Conservation (phyloP, 805 yeast genomes). For the Blastobotrys americana region DNA sequence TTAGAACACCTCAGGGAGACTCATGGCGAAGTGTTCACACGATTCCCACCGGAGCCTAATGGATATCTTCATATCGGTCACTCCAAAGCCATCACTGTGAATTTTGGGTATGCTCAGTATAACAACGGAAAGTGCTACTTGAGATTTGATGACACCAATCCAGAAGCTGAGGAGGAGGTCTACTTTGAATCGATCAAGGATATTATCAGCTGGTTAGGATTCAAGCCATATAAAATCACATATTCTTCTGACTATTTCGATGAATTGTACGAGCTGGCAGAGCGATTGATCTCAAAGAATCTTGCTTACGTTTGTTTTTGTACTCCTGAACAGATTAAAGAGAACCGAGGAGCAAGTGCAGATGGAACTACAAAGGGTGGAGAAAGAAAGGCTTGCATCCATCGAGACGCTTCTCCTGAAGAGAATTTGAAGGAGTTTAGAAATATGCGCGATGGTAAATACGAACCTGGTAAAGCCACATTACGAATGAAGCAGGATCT, state of each 20-base stretch:
- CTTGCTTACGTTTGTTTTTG: conserved; percentile 91
- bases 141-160: conserved; percentile 96
- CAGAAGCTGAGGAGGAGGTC: conserved; percentile 95
- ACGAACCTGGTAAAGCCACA: conserved; percentile 85
- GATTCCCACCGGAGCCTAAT: conserved; percentile 99
- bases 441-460: conserved; percentile 85
- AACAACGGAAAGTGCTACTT: conserved; percentile 83
- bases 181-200: conserved; percentile 77
- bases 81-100: conserved; percentile 94
- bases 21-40: conserved; percentile 76
- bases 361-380: conserved; percentile 89
- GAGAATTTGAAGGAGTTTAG: conserved; percentile 75
- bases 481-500: conserved; percentile 96
- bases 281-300: conserved; percentile 59
- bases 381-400: conserved; percentile 73
- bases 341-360: conserved; percentile 80
- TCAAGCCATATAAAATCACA: conserved; percentile 86
- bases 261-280: conserved; percentile 80
- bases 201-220: conserved; percentile 92
- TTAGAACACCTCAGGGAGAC: conserved; percentile 71
- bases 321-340: conserved; percentile 83
- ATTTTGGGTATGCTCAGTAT: conserved; percentile 92
- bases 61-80: conserved; percentile 97
- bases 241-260: conserved; percentile 96
- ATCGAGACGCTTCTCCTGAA: conserved; percentile 65